phyloP scores from a whole-genome alignment of 352 stramenopile species.

The Pythium chondricola region DNA sequence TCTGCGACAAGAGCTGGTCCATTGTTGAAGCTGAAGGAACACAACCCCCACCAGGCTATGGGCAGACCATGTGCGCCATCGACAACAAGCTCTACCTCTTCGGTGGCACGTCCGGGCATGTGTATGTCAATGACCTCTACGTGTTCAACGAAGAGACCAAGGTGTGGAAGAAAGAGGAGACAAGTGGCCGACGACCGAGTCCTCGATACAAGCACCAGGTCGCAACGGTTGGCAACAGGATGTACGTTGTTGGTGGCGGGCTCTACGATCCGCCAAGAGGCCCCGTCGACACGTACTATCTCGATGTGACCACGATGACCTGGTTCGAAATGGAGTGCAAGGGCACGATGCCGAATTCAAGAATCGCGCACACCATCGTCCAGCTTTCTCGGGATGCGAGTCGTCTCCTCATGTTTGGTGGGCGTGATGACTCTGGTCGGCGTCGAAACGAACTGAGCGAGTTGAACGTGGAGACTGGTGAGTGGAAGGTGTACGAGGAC shows the following conservation, averaged over 20 bases:
- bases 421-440: conserved; percentile 59
- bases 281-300: conserved; percentile 69
- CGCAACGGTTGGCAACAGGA: conserved; percentile 51
- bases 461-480: conserved; percentile 47
- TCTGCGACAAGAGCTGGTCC: conserved; percentile 74
- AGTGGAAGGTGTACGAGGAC: conserved; percentile 57
- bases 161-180: conserved; percentile 69
- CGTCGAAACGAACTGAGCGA: conserved; percentile 71
- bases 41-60: conserved; percentile 66
- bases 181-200: conserved; percentile 47
- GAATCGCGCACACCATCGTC: conserved; percentile 74
- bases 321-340: conserved; percentile 59
- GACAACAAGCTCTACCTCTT: conserved; percentile 82
- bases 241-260: conserved; percentile 76
- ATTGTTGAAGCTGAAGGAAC: conserved; percentile 64
- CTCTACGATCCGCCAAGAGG: conserved; percentile 80
- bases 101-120: conserved; percentile 68
- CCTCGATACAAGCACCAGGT: conserved; percentile 84
- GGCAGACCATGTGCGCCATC: conserved; percentile 69
- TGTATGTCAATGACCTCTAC: conserved; percentile 84
- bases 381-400: conserved; percentile 38
- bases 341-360: conserved; percentile 58
- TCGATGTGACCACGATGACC: conserved; percentile 65
- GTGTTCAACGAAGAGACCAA: conserved; percentile 71
- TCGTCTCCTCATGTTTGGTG: conserved; percentile 74